phyloP scores from a whole-genome alignment of 495 filamentous ascomycete genomes.

The Aspergillus leporis region DNA sequence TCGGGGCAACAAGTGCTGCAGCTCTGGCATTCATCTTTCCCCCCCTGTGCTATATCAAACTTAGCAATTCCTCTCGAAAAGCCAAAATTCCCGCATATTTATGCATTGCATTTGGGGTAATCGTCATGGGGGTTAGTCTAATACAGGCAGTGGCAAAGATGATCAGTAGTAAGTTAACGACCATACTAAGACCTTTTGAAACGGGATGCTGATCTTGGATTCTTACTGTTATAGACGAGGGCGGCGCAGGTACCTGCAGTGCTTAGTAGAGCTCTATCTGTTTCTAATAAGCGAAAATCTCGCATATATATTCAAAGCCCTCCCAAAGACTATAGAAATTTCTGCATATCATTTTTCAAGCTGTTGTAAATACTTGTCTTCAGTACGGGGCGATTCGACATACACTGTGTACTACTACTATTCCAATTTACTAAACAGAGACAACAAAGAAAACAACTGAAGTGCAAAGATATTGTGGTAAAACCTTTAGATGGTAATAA shows the following conservation, averaged over 20 bases:
- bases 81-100: constrained; percentile 72
- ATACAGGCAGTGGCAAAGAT: constrained; percentile 73
- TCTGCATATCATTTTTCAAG: background rate
- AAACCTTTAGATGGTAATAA: background rate
- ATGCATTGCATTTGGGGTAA: constrained; percentile 72
- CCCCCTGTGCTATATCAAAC: constrained; percentile 90
- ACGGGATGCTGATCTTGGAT: constrained; percentile 3
- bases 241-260: constrained; percentile 31
- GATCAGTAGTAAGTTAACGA: constrained; percentile 41
- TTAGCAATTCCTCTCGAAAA: constrained; percentile 65
- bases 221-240: constrained; percentile 29
- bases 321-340: constrained; percentile 8
- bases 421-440: background rate
- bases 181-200: background rate
- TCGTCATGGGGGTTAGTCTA: constrained; percentile 84
- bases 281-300: background rate
- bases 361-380: constrained; percentile 16
- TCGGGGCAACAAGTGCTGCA: constrained; percentile 91
- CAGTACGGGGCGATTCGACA: background rate
- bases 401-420: background rate
- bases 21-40: constrained; percentile 94
- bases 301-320: too few species aligned
- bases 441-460: too few species aligned
- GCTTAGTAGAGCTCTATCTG: constrained; percentile 11
- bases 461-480: too few species aligned